Percentiles rank a stretch among this genome's conserved stretches.
Evolutionary conservation across 441 rosid genomes (phyloP).

Genomic region (Omphalea diandra): DNA sequence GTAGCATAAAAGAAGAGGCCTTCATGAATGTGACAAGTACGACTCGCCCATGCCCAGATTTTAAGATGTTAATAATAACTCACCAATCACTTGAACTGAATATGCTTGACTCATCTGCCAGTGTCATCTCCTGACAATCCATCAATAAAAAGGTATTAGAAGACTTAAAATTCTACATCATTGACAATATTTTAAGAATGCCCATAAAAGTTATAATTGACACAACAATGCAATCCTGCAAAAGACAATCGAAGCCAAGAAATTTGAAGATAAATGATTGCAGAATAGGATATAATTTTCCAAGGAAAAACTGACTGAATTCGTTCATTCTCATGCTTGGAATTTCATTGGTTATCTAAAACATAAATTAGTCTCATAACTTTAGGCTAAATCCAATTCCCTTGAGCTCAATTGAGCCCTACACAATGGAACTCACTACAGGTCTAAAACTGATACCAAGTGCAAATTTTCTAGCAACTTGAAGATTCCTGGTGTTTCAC

Average conservation of each 20-base stretch:
- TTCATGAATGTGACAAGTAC: neutral
- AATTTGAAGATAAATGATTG: neutral
- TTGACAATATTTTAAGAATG: too few relatives aligned
- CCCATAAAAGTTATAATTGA: neutral
- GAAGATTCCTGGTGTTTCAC: slow-evolving; percentile 11
- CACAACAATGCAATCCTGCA: neutral
- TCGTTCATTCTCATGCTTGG: neutral
- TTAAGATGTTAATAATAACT: slow-evolving; percentile 24
- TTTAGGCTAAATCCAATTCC: neutral
- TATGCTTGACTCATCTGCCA: slow-evolving; percentile 36
- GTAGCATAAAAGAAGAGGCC: neutral
- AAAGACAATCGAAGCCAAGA: neutral
- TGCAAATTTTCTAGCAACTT: slow-evolving; percentile 7
- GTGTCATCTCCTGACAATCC: slow-evolving; percentile 34
- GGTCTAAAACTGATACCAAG: too few relatives aligned
- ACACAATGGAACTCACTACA: neutral
- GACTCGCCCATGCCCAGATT: neutral
- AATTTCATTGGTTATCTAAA: neutral
- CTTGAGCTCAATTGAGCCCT: neutral
- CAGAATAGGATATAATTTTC: neutral
- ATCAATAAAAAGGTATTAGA: neutral
- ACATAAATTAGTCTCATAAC: neutral
- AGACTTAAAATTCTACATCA: too few relatives aligned
- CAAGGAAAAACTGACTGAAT: neutral
- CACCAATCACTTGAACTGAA: slow-evolving; percentile 43